A percentile compares a stretch with the other conserved stretches of the same genome.
phyloP scores from a whole-genome alignment of 192 early-diverging fungal species.

The Haplosporangium gracile region DNA sequence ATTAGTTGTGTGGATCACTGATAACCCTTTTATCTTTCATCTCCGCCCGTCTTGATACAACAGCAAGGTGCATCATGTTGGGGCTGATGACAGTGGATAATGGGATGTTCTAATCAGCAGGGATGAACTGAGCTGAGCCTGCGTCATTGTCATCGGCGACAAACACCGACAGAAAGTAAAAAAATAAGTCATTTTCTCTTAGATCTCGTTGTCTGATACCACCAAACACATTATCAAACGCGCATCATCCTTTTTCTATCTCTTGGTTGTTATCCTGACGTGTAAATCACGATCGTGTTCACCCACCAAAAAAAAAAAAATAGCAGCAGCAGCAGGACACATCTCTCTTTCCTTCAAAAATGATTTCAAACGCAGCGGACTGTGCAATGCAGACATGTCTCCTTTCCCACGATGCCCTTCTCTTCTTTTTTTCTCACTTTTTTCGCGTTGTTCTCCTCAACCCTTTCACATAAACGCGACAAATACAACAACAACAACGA shows the following conservation, averaged over 20 bases:
- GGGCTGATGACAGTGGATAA: not conserved
- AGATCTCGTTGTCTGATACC: not conserved
- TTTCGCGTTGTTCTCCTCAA: constrained; percentile 1
- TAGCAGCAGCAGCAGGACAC: not conserved
- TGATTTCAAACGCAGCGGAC: not conserved
- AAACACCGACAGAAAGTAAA: too few species aligned
- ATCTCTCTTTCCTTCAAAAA: not conserved
- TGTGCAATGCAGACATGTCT: not conserved
- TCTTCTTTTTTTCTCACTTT: not conserved
- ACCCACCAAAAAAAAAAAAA: not conserved
- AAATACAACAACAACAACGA: not conserved
- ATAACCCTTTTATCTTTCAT: too few species aligned
- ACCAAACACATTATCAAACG: not conserved
- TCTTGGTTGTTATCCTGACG: not conserved
- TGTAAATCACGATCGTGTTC: not conserved
- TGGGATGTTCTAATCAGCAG: not conserved
- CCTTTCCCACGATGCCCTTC: constrained; percentile 13
- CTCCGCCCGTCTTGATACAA: too few species aligned
- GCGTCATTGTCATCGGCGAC: not conserved
- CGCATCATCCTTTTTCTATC: not conserved
- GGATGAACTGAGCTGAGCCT: not conserved
- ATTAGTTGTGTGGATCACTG: too few species aligned
- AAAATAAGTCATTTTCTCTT: not conserved
- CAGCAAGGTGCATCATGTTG: not conserved
- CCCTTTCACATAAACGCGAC: not conserved